These are phyloP conservation scores for Pelargonium nanum DNA, from an alignment of 345 rosid species.

Conservation along the genomic window DNA sequence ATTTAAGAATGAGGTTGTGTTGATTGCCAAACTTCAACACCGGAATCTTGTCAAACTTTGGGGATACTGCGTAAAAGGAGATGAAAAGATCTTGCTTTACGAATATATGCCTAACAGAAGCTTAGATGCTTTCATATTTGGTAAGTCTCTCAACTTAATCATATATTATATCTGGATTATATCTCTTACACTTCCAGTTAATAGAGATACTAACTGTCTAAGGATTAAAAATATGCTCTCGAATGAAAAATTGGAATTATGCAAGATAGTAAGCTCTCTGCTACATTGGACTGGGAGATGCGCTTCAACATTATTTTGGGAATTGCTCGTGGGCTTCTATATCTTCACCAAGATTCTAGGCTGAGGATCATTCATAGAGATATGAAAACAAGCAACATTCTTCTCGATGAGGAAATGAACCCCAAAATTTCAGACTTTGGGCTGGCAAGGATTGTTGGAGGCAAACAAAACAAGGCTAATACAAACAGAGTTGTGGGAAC, in stretches of 20 bases:
- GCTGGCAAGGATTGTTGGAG: conserved; percentile 55
- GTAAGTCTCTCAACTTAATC: conserved; percentile 20
- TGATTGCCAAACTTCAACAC: conserved; percentile 52
- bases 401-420: conserved; percentile 55
- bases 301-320: conserved; percentile 45
- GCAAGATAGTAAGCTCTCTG: conserved; percentile 25
- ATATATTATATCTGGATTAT: background rate
- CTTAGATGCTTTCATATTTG: conserved; percentile 45
- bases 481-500: conserved; percentile 65
- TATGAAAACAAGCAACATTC: conserved; percentile 52
- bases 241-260: background rate
- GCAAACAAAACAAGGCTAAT: conserved; percentile 38
- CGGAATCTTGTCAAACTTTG: conserved; percentile 44
- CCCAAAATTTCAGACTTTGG: conserved; percentile 80
- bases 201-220: no score
- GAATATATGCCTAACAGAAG: conserved; percentile 59
- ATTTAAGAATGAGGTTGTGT: conserved; percentile 44
- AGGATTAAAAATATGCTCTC: background rate
- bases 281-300: conserved; percentile 35
- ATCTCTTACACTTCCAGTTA: background rate
- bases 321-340: conserved; percentile 57
- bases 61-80: conserved; percentile 37
- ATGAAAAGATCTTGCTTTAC: conserved; percentile 41
- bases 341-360: conserved; percentile 74
- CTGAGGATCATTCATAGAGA: conserved; percentile 64